Percentiles rank a stretch among this genome's conserved stretches.
Evolutionary conservation across 1,284 basidiomycete genomes (phyloP).

Genomic region (Ceratobasidium sp.): DNA sequence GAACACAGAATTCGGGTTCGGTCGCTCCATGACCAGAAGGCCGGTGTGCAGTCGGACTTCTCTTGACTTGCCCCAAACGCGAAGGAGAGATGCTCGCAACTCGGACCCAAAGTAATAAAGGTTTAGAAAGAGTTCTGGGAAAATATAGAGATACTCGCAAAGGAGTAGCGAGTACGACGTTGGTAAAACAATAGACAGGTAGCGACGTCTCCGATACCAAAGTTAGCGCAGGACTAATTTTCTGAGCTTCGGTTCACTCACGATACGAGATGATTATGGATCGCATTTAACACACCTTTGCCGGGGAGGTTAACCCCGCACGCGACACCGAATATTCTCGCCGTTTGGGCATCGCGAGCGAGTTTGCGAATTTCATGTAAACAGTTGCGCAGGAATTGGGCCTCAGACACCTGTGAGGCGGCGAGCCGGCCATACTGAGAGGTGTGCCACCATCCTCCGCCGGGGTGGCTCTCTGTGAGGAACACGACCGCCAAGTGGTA

Average conservation of each 20-base stretch:
- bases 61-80: slow-evolving; percentile 7
- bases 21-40: slow-evolving; percentile 6
- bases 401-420: neutral
- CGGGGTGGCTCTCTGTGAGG: slow-evolving; percentile 17
- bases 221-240: neutral
- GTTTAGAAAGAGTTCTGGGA: neutral
- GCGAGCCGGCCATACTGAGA: neutral
- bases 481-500: slow-evolving; percentile 25
- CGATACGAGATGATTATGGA: neutral
- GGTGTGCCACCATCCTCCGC: slow-evolving; percentile 24
- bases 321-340: neutral
- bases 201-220: neutral
- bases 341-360: neutral
- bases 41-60: neutral
- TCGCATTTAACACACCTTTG: neutral
- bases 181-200: slow-evolving; percentile 1
- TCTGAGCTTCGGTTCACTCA: neutral
- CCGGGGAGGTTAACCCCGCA: slow-evolving; percentile 1
- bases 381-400: neutral
- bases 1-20: neutral
- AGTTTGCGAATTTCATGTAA: neutral
- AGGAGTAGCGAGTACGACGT: neutral
- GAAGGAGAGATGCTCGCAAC: neutral
- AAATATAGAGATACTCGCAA: slow-evolving; percentile 3
- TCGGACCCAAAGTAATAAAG: slow-evolving; percentile 17